phyloP scores from a whole-genome alignment of 192 early-diverging fungal genomes.

The Tieghemiomyces parasiticus region DNA sequence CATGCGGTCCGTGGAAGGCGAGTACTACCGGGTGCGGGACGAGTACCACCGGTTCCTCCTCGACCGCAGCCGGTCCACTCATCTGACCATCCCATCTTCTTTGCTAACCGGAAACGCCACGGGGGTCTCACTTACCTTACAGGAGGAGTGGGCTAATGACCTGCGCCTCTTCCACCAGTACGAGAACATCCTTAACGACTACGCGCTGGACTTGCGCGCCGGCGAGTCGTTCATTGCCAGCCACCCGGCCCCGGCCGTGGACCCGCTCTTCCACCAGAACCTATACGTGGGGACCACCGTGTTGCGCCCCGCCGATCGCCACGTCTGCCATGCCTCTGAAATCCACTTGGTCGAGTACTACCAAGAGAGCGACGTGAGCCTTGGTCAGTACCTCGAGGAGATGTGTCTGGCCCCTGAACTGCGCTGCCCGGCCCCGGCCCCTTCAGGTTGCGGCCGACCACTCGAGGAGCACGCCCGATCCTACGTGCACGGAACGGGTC shows the following conservation, averaged over 20 bases:
- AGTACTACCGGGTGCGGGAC: constrained; percentile 4
- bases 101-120: constrained; percentile 1
- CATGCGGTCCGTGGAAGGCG: constrained; percentile 42
- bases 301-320: constrained; percentile 23
- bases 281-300: constrained; percentile 27
- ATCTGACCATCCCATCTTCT: constrained; percentile 5
- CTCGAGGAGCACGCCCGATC: constrained; percentile 68
- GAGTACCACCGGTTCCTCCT: constrained; percentile 3
- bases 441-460: constrained; percentile 59
- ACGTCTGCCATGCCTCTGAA: constrained; percentile 49
- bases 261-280: constrained; percentile 31
- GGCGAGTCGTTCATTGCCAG: constrained; percentile 23
- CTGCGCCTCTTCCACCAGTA: constrained; percentile 31
- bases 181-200: constrained; percentile 26
- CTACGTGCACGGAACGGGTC: constrained; percentile 72
- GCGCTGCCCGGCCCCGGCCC: constrained; percentile 38
- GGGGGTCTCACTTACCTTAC: constrained; percentile 20
- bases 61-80: not conserved
- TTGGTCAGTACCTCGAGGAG: constrained; percentile 80
- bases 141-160: constrained; percentile 24
- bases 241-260: constrained; percentile 22
- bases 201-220: constrained; percentile 24
- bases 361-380: constrained; percentile 59
- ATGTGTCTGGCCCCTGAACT: constrained; percentile 52
- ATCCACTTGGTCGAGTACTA: constrained; percentile 69